Evolutionary conservation across 1,139 yeast genomes (phyloP), one percentile per base, ranked within the genome.

Genomic region (Blastobotrys indianensis): DNA sequence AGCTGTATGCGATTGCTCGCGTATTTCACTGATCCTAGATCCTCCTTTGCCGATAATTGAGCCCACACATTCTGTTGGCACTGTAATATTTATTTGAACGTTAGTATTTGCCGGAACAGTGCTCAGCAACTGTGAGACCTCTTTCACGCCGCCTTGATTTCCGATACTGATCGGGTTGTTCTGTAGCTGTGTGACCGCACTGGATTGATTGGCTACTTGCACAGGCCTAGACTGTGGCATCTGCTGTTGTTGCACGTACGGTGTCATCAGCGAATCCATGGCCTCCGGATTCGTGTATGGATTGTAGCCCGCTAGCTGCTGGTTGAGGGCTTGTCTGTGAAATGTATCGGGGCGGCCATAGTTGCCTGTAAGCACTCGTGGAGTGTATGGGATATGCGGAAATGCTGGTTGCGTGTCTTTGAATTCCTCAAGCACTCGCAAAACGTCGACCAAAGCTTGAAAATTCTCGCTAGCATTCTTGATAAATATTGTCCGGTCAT

Each of bases 31-130:
- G 56, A 86, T 84, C 63, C 92, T 75, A 16, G 82, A 70, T 34
- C 95, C 95, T 54, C 79, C 79, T 58, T 82, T 83, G 51, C 95
- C 95, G 56, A 86, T 84, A 46, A 86, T 72, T 30, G 94, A 87
- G 30, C 95, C 95, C 42, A 86, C 92, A 63, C 79, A 78, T 46
- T 80, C 85, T 59, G 80, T 80, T 35, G 94, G 87, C 62, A 85
- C 81, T 17, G 72, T 67, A 16, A 80, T 69, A n/a, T 63, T 63
- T 46, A 68, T 57, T 4, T 54, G 49, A 32, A 56, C 34, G 32
- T 38, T 47, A 35, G 51, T 52, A 10, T 64, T 67, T 2, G 61
- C 64, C 1, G 51, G 50, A 5, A 53, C 55, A 29, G 52, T 47
- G 30, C 51, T 54, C 7, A 54, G 57, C 45, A 54, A 54, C 44